Percentiles rank a stretch among this genome's conserved stretches.
Conservation (phyloP, 495 filamentous ascomycete genomes). For the Platismatia glauca region DNA sequence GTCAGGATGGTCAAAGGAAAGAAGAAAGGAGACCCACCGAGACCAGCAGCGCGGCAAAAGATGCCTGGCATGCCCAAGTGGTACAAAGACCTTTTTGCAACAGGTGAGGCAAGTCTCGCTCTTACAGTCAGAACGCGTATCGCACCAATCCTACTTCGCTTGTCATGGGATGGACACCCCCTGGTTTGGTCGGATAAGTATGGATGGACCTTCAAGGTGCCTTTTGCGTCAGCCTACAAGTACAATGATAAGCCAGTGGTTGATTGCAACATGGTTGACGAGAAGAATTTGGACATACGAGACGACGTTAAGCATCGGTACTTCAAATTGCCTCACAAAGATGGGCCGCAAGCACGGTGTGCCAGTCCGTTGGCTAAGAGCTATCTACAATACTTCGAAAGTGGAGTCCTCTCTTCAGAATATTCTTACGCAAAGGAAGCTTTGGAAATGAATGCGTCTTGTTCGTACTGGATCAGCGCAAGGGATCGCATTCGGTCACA, state of each 20-base stretch:
- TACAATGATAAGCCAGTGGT: slow-evolving; percentile 64
- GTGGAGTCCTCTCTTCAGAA: slow-evolving; percentile 74
- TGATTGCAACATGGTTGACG: slow-evolving; percentile 67
- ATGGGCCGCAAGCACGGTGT: slow-evolving; percentile 79
- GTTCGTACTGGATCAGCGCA: slow-evolving; percentile 97
- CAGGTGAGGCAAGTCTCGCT: slow-evolving; percentile 52
- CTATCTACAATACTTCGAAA: slow-evolving; percentile 86
- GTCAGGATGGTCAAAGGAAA: slow-evolving; percentile 86
- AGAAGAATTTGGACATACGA: slow-evolving; percentile 51
- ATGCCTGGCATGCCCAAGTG: slow-evolving; percentile 89
- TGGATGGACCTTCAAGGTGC: slow-evolving; percentile 86
- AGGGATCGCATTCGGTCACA: slow-evolving; percentile 85
- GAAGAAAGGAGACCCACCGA: slow-evolving; percentile 68
- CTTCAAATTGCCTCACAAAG: slow-evolving; percentile 94
- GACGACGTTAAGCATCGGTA: slow-evolving; percentile 61
- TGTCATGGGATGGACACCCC: slow-evolving; percentile 84
- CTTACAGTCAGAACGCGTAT: slow-evolving; percentile 84
- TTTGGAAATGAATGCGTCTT: slow-evolving; percentile 94
- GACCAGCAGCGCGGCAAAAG: slow-evolving; percentile 77
- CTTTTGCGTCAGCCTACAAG: slow-evolving; percentile 48
- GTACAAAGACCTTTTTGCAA: slow-evolving; percentile 85
- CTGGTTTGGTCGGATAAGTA: slow-evolving; percentile 86
- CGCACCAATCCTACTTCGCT: slow-evolving; percentile 72
- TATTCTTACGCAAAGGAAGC: slow-evolving; percentile 87
- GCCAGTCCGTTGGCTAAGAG: slow-evolving; percentile 80